Evolutionary conservation across 768 basidiomycete species (phyloP), one percentile per base, ranked within the genome.

Genomic region (Pleurotus salmoneostramineus): DNA sequence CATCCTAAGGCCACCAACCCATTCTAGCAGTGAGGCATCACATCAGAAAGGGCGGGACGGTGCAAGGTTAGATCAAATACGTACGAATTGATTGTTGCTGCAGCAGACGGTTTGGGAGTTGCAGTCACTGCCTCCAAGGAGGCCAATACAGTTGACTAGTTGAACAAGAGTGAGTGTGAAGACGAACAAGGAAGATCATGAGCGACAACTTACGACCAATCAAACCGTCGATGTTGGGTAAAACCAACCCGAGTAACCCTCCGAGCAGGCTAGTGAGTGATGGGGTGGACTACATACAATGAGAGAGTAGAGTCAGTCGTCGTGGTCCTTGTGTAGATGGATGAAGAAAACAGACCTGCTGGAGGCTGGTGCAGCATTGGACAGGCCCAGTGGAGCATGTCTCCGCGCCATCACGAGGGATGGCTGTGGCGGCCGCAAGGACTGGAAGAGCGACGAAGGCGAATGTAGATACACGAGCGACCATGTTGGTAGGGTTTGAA

Each of bases 361-460:
- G 40, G n/a, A n/a, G 8, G 40, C 10, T 10, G 8, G 1, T 42
- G 40, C 40, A 42, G 40, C 40, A 42, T 42, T 42, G 40, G 40
- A 42, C 10, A n/a, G 1, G 1, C 2, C 40, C 40, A 3, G 40
- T 2, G 40, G 8, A 8, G 40, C 40, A 42, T 42, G 10, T 8
- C 1, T 42, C 21, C 3, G 21, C 21, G 21, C 21, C 21, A 27
- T 42, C 40, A n/a, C 40, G n/a, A n/a, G 40, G 40, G n/a, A 42
- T n/a, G 40, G 40, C 10, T n/a, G 58, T 61, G 2, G 42, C 60
- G 14, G 35, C 21, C 21, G 56, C 50, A n/a, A 42, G 8, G 40
- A 42, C n/a, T 42, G 40, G 40, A n/a, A 42, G 10, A 42, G n/a
- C 40, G n/a, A n/a, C 40, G n/a, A 42, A 1, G 40, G 40, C 40